Evolutionary conservation across 2,329 filamentous ascomycete species (phyloP).

Genomic region (Fusarium beomiforme): DNA sequence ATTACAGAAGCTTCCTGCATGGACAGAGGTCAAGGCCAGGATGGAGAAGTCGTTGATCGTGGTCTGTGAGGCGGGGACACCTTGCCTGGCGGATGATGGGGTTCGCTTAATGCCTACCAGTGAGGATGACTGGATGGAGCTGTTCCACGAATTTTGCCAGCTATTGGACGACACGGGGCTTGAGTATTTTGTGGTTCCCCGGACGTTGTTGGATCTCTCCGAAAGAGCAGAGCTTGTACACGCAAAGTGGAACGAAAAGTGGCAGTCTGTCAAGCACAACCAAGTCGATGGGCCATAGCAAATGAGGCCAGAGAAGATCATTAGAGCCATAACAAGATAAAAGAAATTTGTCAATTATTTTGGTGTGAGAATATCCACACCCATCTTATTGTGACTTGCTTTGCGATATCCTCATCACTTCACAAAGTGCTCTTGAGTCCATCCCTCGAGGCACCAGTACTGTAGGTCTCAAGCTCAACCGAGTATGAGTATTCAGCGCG

Average conservation of each 20-base stretch:
- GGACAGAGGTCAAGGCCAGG: slow-evolving; percentile 44
- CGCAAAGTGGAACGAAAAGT: not conserved
- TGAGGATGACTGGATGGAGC: not conserved
- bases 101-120: slow-evolving; percentile 29
- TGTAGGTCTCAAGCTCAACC: not conserved
- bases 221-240: slow-evolving; percentile 12
- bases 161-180: slow-evolving; percentile 8
- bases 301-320: not conserved
- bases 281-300: not conserved
- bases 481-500: not conserved
- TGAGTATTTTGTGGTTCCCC: slow-evolving; percentile 9
- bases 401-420: no score
- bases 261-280: not conserved
- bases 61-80: slow-evolving; percentile 47
- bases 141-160: slow-evolving; percentile 15
- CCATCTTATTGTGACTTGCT: no score
- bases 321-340: not conserved
- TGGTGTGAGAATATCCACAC: not conserved
- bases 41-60: slow-evolving; percentile 50
- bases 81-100: slow-evolving; percentile 26
- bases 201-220: not conserved
- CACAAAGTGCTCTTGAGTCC: not conserved
- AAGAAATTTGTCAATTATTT: no score
- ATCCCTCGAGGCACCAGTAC: no score
- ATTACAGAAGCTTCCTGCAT: slow-evolving; percentile 34